Evolutionary conservation across 2,329 filamentous ascomycete species (phyloP).

Genomic region (Scedosporium apiospermum): DNA sequence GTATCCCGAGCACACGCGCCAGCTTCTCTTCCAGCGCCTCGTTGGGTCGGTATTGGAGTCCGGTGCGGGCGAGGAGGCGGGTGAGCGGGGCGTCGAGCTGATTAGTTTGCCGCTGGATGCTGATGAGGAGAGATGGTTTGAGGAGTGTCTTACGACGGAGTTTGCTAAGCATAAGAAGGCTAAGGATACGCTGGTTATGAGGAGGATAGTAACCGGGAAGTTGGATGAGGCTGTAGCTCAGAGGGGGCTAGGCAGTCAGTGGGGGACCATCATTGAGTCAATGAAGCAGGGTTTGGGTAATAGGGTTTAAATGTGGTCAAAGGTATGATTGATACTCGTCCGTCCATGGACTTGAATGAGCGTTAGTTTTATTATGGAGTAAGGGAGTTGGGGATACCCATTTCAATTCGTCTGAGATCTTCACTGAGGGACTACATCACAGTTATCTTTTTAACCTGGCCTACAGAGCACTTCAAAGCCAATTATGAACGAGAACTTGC

Average conservation of each 20-base stretch:
- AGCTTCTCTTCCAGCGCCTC: conserved; percentile 57
- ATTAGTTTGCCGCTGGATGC: conserved; percentile 62
- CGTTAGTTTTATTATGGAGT: neutral
- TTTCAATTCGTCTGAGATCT: neutral
- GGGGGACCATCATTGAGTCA: conserved; percentile 41
- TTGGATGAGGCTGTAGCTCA: conserved; percentile 37
- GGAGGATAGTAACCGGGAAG: conserved; percentile 58
- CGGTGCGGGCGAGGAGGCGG: conserved; percentile 26
- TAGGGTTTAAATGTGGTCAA: neutral
- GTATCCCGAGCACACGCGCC: conserved; percentile 51
- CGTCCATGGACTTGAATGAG: neutral
- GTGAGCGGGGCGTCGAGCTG: conserved; percentile 56
- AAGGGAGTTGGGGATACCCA: neutral
- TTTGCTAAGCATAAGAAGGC: conserved; percentile 56
- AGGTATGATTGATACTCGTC: neutral
- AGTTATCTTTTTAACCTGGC: neutral
- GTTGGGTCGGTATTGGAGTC: conserved; percentile 47
- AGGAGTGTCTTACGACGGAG: conserved; percentile 56
- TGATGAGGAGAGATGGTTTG: conserved; percentile 66
- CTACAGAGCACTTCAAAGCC: neutral
- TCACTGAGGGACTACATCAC: neutral
- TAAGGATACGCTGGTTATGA: conserved; percentile 66
- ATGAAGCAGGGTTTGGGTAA: conserved; percentile 33
- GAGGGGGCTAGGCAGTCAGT: conserved; percentile 32
- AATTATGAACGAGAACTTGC: neutral